Evolutionary conservation across 1,284 basidiomycete species (phyloP), one percentile per base, ranked within the genome.

Genomic region (Ceratobasidium sp.): DNA sequence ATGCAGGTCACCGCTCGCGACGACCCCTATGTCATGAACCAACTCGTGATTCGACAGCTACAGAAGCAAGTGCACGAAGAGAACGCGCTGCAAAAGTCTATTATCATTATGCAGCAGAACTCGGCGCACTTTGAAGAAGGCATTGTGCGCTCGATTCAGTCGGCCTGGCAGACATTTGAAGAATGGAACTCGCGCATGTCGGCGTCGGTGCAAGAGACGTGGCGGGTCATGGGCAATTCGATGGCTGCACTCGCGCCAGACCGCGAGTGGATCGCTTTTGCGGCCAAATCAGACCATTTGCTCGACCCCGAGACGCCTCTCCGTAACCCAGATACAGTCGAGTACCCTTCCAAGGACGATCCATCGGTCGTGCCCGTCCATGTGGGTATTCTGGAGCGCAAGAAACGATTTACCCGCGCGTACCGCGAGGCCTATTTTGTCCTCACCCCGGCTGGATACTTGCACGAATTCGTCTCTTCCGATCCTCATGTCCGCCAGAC

Each of bases 91-190:
- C 97, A 99, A 80, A 99, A 99, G 79, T 94, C 91, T n/a, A 92
- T 98, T 77, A 91, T 99, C 77, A 97, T 99, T 79, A 98, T 98
- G 88, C 96, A 99, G 78, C 92, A 98, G 76, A 98, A 98, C 80
- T 94, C 91, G 54, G 96, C 96, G 25, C 92, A 97, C 78, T 99
- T 99, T 75, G 96, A 98, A 80, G 93, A 95, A 76, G 96, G 96
- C 71, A 93, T 99, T 75, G 94, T 99, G 43, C 92, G 93, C 73
- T 90, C 93, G 34, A 88, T 99, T 73, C 95, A 99, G 80, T 94
- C 93, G 40, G 94, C 96, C 0, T 99, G 96, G 96, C 87, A 92
- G 73, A 98, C 95, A 0, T 99, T 94, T 77, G 93, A 96, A 76
- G 96, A 98, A 80, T 99, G 96, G 96, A 91, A 94, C 73, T 86